A percentile compares a stretch with the other conserved stretches of the same genome.
phyloP scores from a whole-genome alignment of 768 basidiomycete genomes.

The Hortiboletus flavorubellus region DNA sequence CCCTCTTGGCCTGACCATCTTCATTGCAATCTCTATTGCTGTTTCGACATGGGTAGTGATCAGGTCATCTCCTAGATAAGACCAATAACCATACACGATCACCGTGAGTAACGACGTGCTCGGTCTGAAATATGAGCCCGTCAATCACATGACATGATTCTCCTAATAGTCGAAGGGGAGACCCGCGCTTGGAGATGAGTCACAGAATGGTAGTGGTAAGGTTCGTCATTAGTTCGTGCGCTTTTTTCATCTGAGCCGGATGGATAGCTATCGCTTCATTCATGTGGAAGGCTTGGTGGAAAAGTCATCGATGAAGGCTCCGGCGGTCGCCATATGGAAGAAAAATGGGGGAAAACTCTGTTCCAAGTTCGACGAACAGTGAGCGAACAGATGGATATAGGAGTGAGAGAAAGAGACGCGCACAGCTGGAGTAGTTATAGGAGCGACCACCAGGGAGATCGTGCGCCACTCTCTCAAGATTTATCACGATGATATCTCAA shows the following conservation, averaged over 20 bases:
- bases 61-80: conserved; percentile 4
- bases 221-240: conserved; percentile 25
- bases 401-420: neutral
- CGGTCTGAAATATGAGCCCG: neutral
- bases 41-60: conserved; percentile 9
- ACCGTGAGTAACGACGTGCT: conserved; percentile 12
- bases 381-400: neutral
- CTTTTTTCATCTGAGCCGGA: conserved; percentile 30
- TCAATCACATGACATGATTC: neutral
- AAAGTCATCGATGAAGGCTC: conserved; percentile 25
- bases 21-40: conserved; percentile 4
- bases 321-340: conserved; percentile 23
- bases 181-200: conserved; percentile 18
- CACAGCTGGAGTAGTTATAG: conserved; percentile 11
- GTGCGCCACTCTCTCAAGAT: conserved; percentile 11
- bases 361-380: conserved; percentile 9
- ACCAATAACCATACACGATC: conserved; percentile 9
- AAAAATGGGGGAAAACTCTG: conserved; percentile 12
- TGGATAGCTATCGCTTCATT: conserved; percentile 24
- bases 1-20: conserved; percentile 6
- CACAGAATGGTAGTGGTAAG: conserved; percentile 20
- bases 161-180: neutral
- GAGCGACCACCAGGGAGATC: conserved; percentile 13
- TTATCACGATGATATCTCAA: conserved; percentile 14
- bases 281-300: conserved; percentile 33